Base-by-base conservation (phyloP, 2,329 filamentous ascomycete genomes). In the Hortaea werneckii region DNA sequence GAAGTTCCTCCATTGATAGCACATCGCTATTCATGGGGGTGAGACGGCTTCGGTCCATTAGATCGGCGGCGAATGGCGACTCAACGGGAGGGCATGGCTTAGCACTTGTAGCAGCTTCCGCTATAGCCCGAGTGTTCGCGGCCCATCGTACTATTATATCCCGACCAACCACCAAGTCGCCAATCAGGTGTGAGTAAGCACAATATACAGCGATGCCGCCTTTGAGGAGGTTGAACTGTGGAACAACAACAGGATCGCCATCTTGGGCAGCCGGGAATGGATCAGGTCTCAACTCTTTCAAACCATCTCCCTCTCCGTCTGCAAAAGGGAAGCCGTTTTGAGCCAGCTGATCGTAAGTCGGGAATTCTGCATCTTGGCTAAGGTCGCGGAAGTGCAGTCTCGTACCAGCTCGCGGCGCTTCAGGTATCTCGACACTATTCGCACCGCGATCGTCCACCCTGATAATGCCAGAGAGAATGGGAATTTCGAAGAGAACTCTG, bases 321-420 rank as follows among this genome's bases (percentile, higher is more conserved):
- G 34, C 43, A 30, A 34, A 46, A 3, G 43, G 43, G 26, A 49
- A 49, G 20, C 40, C 40, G 4, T 5, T 11, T 11, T 26, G 32
- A n/a, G 40, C 13, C 4, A 49, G 28, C 20, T 49, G 43, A 11
- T 42, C n/a, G 26, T 45, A 49, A 7, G 26, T 45, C 13, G 46
- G 46, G 28, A 42, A 46, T 11, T n/a, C 29, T n/a, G 5, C 26
- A 30, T 49, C 46, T 9, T 38, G 27, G 34, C 46, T 45, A 9
- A 49, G 39, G 29, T 49, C 43, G 26, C 28, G n/a, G 27, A 41
- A 46, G 40, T 45, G 28, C 32, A 46, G 46, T 8, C 40, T 42
- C 11, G 40, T 40, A 29, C 46, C 46, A 28, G 46, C 46, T n/a
- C 37, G 29, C 11, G 46, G 46, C 35, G 43, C 37, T 41, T n/a